A percentile compares a stretch with the other conserved stretches of the same genome.
phyloP scores from a whole-genome alignment of 768 basidiomycete species.

The Stropharia rugosoannulata region DNA sequence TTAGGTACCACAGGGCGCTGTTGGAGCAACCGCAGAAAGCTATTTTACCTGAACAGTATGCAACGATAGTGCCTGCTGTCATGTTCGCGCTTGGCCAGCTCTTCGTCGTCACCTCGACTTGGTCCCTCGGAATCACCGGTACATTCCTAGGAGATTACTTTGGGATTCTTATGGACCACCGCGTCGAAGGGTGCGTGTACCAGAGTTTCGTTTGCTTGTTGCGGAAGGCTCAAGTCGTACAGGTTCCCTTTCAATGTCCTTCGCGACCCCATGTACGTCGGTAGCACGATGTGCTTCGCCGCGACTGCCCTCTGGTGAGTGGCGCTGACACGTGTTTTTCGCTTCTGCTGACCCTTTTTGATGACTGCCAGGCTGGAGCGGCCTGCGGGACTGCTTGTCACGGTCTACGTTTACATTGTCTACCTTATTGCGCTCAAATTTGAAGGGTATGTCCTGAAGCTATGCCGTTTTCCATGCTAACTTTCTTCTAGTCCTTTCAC shows the following conservation, averaged over 20 bases:
- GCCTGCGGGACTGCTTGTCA: slow-evolving; percentile 81
- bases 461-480: background rate
- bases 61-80: slow-evolving; percentile 55
- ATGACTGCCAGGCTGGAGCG: slow-evolving; percentile 67
- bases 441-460: slow-evolving; percentile 70
- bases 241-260: slow-evolving; percentile 95
- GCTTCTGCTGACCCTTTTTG: slow-evolving; percentile 2
- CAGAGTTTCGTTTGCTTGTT: background rate
- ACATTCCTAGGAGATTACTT: slow-evolving; percentile 90
- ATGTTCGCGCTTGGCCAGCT: slow-evolving; percentile 75
- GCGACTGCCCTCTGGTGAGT: slow-evolving; percentile 85
- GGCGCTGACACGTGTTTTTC: background rate
- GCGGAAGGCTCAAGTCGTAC: background rate
- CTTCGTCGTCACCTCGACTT: slow-evolving; percentile 89
- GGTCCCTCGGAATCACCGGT: slow-evolving; percentile 89
- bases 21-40: slow-evolving; percentile 69
- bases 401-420: slow-evolving; percentile 78
- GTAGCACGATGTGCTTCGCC: slow-evolving; percentile 87
- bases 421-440: slow-evolving; percentile 83
- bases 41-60: slow-evolving; percentile 64
- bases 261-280: slow-evolving; percentile 95
- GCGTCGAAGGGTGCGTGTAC: slow-evolving; percentile 69
- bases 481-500: background rate
- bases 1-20: slow-evolving; percentile 76
- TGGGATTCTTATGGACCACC: slow-evolving; percentile 81